Conservation (phyloP, 345 rosid genomes). For the Hypericum androsaemum region DNA sequence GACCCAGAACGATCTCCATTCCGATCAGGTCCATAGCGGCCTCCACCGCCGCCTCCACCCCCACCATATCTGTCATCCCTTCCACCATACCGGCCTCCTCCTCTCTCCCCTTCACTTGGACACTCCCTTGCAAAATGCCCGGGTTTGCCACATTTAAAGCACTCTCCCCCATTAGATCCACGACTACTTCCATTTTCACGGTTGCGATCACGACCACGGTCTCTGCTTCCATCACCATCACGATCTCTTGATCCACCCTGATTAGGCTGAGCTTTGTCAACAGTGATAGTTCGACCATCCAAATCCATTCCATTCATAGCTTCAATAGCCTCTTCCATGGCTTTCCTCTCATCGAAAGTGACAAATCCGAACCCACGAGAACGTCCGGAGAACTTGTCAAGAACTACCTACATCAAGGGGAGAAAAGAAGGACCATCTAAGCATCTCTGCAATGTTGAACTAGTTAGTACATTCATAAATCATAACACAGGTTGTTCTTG, state of each 20-base stretch:
- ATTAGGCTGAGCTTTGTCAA: conserved; percentile 89
- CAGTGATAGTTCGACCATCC: conserved; percentile 84
- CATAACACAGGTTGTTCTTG: no score
- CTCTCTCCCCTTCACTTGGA: conserved; percentile 55
- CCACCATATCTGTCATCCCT: conserved; percentile 34
- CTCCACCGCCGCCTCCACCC: conserved; percentile 32
- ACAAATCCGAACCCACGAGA: conserved; percentile 98
- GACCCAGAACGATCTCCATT: conserved; percentile 68
- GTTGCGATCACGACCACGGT: conserved; percentile 34
- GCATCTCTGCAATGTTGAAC: background rate
- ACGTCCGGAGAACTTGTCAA: conserved; percentile 83
- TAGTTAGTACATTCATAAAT: no score
- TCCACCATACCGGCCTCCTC: conserved; percentile 38
- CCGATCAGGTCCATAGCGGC: conserved; percentile 81
- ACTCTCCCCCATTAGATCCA: conserved; percentile 64
- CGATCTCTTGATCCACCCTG: conserved; percentile 66
- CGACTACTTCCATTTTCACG: conserved; percentile 53
- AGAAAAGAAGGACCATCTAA: background rate
- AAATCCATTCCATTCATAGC: conserved; percentile 88
- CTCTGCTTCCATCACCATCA: conserved; percentile 63
- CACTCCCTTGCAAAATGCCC: conserved; percentile 97
- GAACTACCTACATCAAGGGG: conserved; percentile 48
- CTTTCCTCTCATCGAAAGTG: conserved; percentile 67
- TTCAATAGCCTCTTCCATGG: conserved; percentile 88
- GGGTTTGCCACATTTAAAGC: conserved; percentile 93